Evolutionary conservation across 2,329 filamentous ascomycete genomes (phyloP).

Genomic region (Arthrobotrys iridis): DNA sequence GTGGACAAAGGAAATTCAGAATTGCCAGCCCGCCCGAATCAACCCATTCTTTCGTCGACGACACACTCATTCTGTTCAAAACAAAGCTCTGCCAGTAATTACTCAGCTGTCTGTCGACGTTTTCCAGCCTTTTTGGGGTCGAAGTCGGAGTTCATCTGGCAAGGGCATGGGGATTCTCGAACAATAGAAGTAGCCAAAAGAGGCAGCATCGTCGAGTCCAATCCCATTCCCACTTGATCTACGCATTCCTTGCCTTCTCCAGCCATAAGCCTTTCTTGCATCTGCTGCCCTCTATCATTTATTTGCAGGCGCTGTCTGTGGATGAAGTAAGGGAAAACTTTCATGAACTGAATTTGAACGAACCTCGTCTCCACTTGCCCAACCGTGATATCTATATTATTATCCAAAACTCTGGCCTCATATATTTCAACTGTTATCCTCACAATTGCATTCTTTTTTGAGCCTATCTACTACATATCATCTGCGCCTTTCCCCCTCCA

Average conservation of each 20-base stretch:
- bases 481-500: not conserved
- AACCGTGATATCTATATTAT: constrained; percentile 15
- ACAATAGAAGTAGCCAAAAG: constrained; percentile 40
- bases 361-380: constrained; percentile 51
- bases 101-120: constrained; percentile 17
- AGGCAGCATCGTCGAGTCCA: constrained; percentile 50
- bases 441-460: not conserved
- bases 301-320: constrained; percentile 35
- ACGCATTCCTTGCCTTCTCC: constrained; percentile 51
- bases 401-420: constrained; percentile 20
- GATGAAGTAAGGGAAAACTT: constrained; percentile 49
- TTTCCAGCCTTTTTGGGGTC: constrained; percentile 30
- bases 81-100: constrained; percentile 7
- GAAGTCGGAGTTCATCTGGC: constrained; percentile 14
- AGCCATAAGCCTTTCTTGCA: constrained; percentile 44
- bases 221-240: constrained; percentile 51
- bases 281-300: constrained; percentile 22
- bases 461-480: not conserved
- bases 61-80: constrained; percentile 6
- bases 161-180: constrained; percentile 47
- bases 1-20: constrained; percentile 39
- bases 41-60: constrained; percentile 26
- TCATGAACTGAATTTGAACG: constrained; percentile 35
- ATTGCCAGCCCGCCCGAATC: constrained; percentile 27
- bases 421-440: constrained; percentile 7